Evolutionary conservation across 202 grass and related monocot species (phyloP), one percentile per base, ranked within the genome.

Genomic region (Digitaria exilis): DNA sequence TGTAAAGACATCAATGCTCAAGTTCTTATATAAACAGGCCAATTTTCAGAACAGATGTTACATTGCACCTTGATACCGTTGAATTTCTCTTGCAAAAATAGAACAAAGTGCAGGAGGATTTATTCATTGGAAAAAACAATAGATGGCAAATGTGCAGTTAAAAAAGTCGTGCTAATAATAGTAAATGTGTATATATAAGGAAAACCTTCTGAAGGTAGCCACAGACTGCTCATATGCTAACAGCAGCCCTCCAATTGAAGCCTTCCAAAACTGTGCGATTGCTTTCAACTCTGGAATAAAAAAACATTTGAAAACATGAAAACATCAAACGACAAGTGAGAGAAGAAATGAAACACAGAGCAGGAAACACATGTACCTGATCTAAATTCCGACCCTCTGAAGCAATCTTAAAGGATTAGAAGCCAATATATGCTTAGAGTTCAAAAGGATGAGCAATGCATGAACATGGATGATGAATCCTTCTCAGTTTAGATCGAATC

Each of bases 371-470:
- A 42, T 17, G 48, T 85, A 49, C 28, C n/a, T 55, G 28, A 44
- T 51, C 6, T 25, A 68, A 68, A 46, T 52, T 54, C 30, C 39
- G n/a, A 43, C 28, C 59, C 19, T 65, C 43, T 79, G 44, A 51
- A 17, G 65, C 65, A 3, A 65, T 50, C 15, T 26, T 69, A 10
- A 1, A 44, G 3, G 1, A 46, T 49, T 10, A 78, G 29, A 3
- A 65, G n/a, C 48, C 44, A 66, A 35, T 34, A 78, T 22, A 79
- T 79, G 45, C 61, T 9, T 46, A 75, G 60, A 32, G 15, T 44
- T 54, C 45, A 34, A 62, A 61, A 68, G 5, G 76, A 31, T 68
- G 18, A 17, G 57, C 17, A 44, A 44, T 7, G 25, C 24, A 51
- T 31, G 35, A 37, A n/a, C n/a, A n/a, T n/a, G n/a, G n/a, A 37